Conservation (phyloP, 345 rosid species). For the Sapria himalayana region DNA sequence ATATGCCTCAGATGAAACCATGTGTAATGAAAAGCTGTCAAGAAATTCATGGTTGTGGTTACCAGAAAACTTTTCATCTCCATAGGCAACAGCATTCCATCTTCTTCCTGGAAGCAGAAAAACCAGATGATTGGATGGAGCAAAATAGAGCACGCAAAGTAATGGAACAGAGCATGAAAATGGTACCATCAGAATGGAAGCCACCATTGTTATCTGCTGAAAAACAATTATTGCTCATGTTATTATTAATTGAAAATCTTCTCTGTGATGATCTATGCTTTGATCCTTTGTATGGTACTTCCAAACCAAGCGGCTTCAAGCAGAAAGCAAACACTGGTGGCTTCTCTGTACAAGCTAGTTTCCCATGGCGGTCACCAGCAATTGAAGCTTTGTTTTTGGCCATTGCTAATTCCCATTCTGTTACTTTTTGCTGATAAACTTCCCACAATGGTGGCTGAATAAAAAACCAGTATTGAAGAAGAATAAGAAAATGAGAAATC, state of each 20-base stretch:
- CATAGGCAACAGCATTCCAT: slow-evolving; percentile 36
- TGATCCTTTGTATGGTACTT: slow-evolving; percentile 68
- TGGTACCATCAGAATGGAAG: slow-evolving; percentile 31
- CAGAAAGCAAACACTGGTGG: slow-evolving; percentile 94
- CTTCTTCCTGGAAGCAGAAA: slow-evolving; percentile 42
- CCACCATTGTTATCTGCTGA: slow-evolving; percentile 38
- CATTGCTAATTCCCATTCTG: slow-evolving; percentile 56
- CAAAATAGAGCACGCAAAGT: slow-evolving; percentile 6
- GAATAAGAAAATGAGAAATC: neutral
- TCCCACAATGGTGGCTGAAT: slow-evolving; percentile 85
- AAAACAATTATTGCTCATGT: slow-evolving; percentile 25
- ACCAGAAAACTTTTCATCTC: slow-evolving; percentile 42
- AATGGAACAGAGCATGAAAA: no score
- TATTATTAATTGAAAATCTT: slow-evolving; percentile 40
- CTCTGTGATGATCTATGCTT: slow-evolving; percentile 77
- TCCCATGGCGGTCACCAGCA: slow-evolving; percentile 31
- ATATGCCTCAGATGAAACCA: slow-evolving; percentile 22
- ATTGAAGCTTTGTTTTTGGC: slow-evolving; percentile 19
- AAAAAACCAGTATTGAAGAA: slow-evolving; percentile 4
- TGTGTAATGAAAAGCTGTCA: slow-evolving; percentile 36
- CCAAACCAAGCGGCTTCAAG: slow-evolving; percentile 90
- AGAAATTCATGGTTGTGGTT: slow-evolving; percentile 30
- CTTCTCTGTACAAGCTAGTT: slow-evolving; percentile 32
- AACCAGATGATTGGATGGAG: slow-evolving; percentile 7
- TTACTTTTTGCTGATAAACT: slow-evolving; percentile 57